These are phyloP conservation scores for Veloboletus limbatus DNA, from an alignment of 1,284 basidiomycete species.

Conservation along the genomic window DNA sequence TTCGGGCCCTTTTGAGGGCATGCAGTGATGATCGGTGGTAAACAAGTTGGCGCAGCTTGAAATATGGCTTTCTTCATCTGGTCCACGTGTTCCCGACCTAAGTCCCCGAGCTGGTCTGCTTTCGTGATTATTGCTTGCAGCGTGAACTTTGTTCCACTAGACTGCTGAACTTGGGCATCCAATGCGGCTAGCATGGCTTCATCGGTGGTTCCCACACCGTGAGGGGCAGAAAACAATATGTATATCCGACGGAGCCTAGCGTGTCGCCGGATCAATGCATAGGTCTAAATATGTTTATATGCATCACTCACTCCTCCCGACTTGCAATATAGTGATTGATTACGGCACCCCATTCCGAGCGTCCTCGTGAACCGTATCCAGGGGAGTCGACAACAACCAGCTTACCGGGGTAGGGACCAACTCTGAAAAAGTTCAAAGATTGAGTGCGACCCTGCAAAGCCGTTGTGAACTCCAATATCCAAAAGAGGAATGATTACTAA, in stretches of 20 bases:
- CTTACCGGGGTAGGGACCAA: conserved; percentile 53
- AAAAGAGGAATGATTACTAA: conserved; percentile 33
- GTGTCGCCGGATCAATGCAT: neutral
- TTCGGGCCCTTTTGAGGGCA: conserved; percentile 43
- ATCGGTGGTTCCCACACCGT: conserved; percentile 57
- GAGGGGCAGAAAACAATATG: conserved; percentile 65
- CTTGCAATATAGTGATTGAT: conserved; percentile 62
- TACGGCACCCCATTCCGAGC: conserved; percentile 67
- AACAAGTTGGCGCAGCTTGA: conserved; percentile 54
- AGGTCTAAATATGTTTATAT: neutral
- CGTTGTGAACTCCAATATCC: neutral
- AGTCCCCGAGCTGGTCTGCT: conserved; percentile 48
- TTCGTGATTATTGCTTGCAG: conserved; percentile 74
- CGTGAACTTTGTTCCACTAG: conserved; percentile 45
- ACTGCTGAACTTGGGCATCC: conserved; percentile 36
- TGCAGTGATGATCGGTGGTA: conserved; percentile 57
- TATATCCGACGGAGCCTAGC: conserved; percentile 64
- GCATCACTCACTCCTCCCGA: conserved; percentile 52
- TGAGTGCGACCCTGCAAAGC: conserved; percentile 60
- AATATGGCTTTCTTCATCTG: conserved; percentile 36
- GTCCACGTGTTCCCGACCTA: conserved; percentile 27
- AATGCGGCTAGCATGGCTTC: conserved; percentile 58
- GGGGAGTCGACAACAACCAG: conserved; percentile 73
- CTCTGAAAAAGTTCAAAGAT: conserved; percentile 66
- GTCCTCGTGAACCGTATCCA: conserved; percentile 71